phyloP scores from a whole-genome alignment of 2,329 filamentous ascomycete genomes.

The Colletotrichum brevisporum region DNA sequence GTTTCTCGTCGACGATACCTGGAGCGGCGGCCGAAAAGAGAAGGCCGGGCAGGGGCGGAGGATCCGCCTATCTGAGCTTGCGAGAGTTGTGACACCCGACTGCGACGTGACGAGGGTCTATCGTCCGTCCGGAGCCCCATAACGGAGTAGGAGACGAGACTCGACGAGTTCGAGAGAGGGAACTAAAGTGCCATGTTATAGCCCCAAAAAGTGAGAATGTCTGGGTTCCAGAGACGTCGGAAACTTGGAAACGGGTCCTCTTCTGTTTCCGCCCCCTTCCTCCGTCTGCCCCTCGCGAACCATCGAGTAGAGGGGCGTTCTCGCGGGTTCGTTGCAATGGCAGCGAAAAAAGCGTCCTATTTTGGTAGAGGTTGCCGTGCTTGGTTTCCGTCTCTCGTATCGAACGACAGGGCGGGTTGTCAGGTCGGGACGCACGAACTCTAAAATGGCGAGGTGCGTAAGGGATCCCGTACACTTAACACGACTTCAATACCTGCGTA shows the following conservation, averaged over 20 bases:
- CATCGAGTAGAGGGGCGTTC: background rate
- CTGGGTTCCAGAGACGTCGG: slow-evolving; percentile 18
- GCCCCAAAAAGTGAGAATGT: slow-evolving; percentile 7
- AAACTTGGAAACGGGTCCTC: slow-evolving; percentile 14
- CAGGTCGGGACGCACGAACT: slow-evolving; percentile 37
- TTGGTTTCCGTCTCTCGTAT: slow-evolving; percentile 33
- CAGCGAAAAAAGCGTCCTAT: background rate
- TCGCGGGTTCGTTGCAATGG: background rate
- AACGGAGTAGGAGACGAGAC: slow-evolving; percentile 14
- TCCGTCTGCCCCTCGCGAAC: background rate
- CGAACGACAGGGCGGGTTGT: slow-evolving; percentile 33
- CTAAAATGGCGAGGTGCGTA: background rate
- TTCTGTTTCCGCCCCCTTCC: slow-evolving; percentile 14
- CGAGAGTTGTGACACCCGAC: slow-evolving; percentile 3
- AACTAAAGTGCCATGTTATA: slow-evolving; percentile 20
- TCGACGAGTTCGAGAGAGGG: slow-evolving; percentile 2
- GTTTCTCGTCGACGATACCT: background rate
- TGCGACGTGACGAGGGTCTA: slow-evolving; percentile 19
- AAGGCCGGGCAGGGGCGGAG: slow-evolving; percentile 10
- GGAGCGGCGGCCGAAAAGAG: slow-evolving; percentile 12
- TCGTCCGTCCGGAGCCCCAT: background rate
- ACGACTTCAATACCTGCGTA: too few relatives aligned
- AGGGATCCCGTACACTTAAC: too few relatives aligned
- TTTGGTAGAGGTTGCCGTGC: slow-evolving; percentile 24
- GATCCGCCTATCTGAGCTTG: slow-evolving; percentile 3